phyloP scores from a whole-genome alignment of 495 filamentous ascomycete genomes.

The Darksidea phi region DNA sequence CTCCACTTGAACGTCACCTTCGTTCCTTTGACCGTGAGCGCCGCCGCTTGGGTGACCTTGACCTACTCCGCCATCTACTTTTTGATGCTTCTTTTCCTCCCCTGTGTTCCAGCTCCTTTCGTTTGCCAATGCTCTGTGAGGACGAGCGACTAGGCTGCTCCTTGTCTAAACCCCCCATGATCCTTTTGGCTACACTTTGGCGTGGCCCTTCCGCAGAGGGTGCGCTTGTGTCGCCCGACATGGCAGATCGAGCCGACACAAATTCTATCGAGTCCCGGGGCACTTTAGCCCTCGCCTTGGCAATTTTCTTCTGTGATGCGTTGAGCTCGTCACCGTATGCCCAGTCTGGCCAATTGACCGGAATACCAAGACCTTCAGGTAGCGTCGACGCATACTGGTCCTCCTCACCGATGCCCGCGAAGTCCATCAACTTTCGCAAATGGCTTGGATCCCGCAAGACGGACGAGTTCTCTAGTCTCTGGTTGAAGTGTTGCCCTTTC shows the following conservation, averaged over 20 bases:
- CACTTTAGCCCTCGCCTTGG: conserved; percentile 50
- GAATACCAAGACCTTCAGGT: conserved; percentile 64
- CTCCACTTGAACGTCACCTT: too few relatives aligned
- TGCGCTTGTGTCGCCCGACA: conserved; percentile 26
- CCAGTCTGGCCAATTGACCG: conserved; percentile 61
- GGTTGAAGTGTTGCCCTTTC: conserved; percentile 87
- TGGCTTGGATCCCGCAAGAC: conserved; percentile 80
- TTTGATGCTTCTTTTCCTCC: conserved; percentile 5
- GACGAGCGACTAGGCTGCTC: conserved; percentile 16
- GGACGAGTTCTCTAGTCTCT: conserved; percentile 66
- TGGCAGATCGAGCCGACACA: conserved; percentile 52
- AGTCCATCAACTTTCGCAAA: conserved; percentile 73
- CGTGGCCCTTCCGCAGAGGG: conserved; percentile 34
- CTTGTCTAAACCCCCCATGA: conserved; percentile 45
- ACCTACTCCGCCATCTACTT: conserved; percentile 14
- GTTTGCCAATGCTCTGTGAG: conserved; percentile 7
- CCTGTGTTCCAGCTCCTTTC: conserved; percentile 24
- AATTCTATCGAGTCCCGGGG: conserved; percentile 75
- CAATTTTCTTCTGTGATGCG: conserved; percentile 60
- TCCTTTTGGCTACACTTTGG: conserved; percentile 47
- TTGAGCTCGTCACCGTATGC: conserved; percentile 73
- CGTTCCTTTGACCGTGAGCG: conserved; percentile 15
- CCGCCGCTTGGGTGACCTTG: conserved; percentile 21
- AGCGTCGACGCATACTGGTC: conserved; percentile 78
- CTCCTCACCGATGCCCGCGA: conserved; percentile 67